phyloP scores from a whole-genome alignment of 169 alveolate species.

The Plasmodium fragile region DNA sequence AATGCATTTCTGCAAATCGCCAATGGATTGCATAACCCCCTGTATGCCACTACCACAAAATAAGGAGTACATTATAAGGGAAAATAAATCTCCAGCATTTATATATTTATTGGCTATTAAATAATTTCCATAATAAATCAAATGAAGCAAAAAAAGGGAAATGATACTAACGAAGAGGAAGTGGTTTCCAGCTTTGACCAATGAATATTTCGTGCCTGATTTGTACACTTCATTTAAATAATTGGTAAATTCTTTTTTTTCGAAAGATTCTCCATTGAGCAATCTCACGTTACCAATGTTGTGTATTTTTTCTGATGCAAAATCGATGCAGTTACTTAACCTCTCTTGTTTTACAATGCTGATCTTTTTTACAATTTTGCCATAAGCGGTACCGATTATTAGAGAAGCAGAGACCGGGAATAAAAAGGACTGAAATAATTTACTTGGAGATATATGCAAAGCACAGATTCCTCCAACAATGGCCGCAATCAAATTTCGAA shows the following conservation, averaged over 20 bases:
- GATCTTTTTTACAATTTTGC: slow-evolving; percentile 32
- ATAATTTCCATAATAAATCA: slow-evolving; percentile 73
- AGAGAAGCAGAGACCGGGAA: slow-evolving; percentile 43
- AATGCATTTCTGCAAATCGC: slow-evolving; percentile 79
- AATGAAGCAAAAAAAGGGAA: slow-evolving; percentile 45
- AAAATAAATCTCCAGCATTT: slow-evolving; percentile 83
- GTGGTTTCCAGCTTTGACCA: slow-evolving; percentile 62
- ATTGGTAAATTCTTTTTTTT: slow-evolving; percentile 57
- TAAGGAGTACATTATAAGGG: slow-evolving; percentile 80
- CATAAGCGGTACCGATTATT: slow-evolving; percentile 64
- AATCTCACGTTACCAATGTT: slow-evolving; percentile 46
- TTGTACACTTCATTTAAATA: slow-evolving; percentile 70
- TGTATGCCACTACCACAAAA: slow-evolving; percentile 82
- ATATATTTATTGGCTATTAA: slow-evolving; percentile 59
- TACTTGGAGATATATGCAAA: slow-evolving; percentile 66
- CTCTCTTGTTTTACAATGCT: slow-evolving; percentile 55
- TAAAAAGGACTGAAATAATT: slow-evolving; percentile 39
- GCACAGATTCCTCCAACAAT: slow-evolving; percentile 64
- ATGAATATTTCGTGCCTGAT: slow-evolving; percentile 36
- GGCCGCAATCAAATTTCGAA: slow-evolving; percentile 60
- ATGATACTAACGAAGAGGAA: slow-evolving; percentile 55
- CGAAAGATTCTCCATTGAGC: slow-evolving; percentile 54
- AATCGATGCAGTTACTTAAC: slow-evolving; percentile 56
- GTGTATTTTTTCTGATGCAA: slow-evolving; percentile 64
- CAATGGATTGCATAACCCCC: slow-evolving; percentile 76